phyloP scores from a whole-genome alignment of 2,329 filamentous ascomycete genomes.

The Verticillium dahliae region DNA sequence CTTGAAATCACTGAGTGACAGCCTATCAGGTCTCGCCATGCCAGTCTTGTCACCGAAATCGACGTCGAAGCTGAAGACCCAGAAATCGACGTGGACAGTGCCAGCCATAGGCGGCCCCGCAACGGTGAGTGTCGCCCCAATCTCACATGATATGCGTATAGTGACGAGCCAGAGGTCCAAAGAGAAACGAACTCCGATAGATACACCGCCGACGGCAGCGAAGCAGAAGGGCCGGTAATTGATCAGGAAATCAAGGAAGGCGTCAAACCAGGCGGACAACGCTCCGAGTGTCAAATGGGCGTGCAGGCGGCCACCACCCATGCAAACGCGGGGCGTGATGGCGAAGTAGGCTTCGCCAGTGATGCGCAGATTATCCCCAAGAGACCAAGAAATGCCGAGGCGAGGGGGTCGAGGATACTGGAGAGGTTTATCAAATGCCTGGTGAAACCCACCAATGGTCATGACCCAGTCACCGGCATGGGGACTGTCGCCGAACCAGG shows the following conservation, averaged over 20 bases:
- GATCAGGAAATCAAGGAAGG: conserved; percentile 18
- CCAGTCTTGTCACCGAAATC: background rate
- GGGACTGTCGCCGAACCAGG: conserved; percentile 5
- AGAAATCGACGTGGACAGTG: conserved; percentile 17
- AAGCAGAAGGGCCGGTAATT: conserved; percentile 26
- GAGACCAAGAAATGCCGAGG: conserved; percentile 21
- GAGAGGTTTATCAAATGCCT: conserved; percentile 15
- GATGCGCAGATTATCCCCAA: conserved; percentile 17
- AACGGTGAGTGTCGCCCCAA: conserved; percentile 8
- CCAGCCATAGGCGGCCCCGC: conserved; percentile 13
- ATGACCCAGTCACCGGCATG: conserved; percentile 28
- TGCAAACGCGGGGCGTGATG: conserved; percentile 26
- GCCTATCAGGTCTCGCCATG: no score
- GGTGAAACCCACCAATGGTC: conserved; percentile 30
- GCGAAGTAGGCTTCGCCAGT: conserved; percentile 29
- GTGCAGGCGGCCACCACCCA: conserved; percentile 23
- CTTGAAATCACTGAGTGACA: no score
- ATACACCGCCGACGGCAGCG: conserved; percentile 14
- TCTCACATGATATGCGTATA: conserved; percentile 10
- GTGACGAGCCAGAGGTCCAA: conserved; percentile 11
- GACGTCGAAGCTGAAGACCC: conserved; percentile 17
- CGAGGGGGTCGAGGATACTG: conserved; percentile 24
- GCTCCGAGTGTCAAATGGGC: conserved; percentile 16
- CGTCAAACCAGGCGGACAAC: conserved; percentile 30
- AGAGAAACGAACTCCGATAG: conserved; percentile 13